phyloP scores from a whole-genome alignment of 2,329 filamentous ascomycete genomes.

The Fusarium odoratissimum region DNA sequence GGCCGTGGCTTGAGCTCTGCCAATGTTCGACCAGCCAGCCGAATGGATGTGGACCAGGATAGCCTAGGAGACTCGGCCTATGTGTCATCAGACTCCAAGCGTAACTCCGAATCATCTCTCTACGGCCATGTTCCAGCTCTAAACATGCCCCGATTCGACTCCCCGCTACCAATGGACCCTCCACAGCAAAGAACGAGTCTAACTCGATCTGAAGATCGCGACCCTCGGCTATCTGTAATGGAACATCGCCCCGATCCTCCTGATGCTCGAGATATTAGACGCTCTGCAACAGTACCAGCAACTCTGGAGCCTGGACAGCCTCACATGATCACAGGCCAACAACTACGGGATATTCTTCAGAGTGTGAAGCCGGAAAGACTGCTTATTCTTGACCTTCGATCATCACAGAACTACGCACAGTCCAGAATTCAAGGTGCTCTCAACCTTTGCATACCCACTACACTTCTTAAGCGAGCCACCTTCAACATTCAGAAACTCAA shows the following conservation, averaged over 20 bases:
- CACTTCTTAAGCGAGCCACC: slow-evolving; percentile 87
- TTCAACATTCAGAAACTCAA: slow-evolving; percentile 90
- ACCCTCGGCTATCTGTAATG: slow-evolving; percentile 66
- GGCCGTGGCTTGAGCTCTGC: slow-evolving; percentile 37
- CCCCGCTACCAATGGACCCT: slow-evolving; percentile 49
- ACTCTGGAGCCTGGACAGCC: slow-evolving; percentile 60
- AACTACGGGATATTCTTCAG: slow-evolving; percentile 68
- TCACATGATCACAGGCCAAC: slow-evolving; percentile 63
- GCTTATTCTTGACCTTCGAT: slow-evolving; percentile 85
- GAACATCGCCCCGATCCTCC: slow-evolving; percentile 58
- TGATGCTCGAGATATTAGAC: slow-evolving; percentile 40
- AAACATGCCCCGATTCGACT: slow-evolving; percentile 58
- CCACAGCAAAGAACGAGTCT: slow-evolving; percentile 45
- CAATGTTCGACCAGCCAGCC: slow-evolving; percentile 39
- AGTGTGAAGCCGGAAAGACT: slow-evolving; percentile 56
- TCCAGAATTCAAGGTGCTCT: slow-evolving; percentile 83
- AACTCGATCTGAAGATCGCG: slow-evolving; percentile 61
- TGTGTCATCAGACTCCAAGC: slow-evolving; percentile 65
- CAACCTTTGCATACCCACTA: slow-evolving; percentile 95
- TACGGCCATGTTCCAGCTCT: slow-evolving; percentile 53
- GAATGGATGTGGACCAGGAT: slow-evolving; percentile 60
- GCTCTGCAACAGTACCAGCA: slow-evolving; percentile 65
- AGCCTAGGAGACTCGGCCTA: slow-evolving; percentile 65
- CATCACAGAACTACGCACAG: slow-evolving; percentile 82
- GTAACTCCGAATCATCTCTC: slow-evolving; percentile 62